These are phyloP conservation scores for Amesomyces nigricolor DNA, from an alignment of 2,329 filamentous ascomycete species.

Conservation along the genomic window DNA sequence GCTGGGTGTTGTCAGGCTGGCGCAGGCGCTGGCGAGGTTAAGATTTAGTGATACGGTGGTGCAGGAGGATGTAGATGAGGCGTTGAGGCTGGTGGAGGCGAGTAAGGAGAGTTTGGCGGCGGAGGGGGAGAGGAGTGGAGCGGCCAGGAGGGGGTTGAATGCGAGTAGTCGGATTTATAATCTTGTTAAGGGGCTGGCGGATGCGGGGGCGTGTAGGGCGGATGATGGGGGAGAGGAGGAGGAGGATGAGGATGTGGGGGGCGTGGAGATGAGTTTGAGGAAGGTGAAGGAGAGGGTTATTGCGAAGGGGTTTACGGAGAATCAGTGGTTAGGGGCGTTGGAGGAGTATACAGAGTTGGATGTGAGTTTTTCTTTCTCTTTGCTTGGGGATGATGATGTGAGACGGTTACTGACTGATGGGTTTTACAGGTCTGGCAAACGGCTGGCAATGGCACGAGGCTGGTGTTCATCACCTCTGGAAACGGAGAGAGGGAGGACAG, in stretches of 20 bases:
- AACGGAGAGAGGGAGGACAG: constrained; percentile 43
- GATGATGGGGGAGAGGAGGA: constrained; percentile 55
- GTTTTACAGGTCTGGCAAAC: constrained; percentile 70
- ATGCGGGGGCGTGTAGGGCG: constrained; percentile 77
- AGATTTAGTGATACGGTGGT: constrained; percentile 81
- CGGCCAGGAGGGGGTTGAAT: constrained; percentile 59
- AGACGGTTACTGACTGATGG: neutral
- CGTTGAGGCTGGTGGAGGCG: constrained; percentile 82
- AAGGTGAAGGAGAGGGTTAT: constrained; percentile 87
- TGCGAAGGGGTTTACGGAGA: constrained; percentile 92
- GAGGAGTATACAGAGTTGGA: constrained; percentile 85
- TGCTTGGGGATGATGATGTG: neutral
- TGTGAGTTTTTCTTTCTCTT: constrained; percentile 58
- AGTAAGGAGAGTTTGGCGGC: constrained; percentile 86
- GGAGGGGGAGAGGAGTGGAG: constrained; percentile 49
- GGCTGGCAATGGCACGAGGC: constrained; percentile 60
- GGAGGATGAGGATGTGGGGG: constrained; percentile 39
- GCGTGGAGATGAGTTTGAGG: constrained; percentile 73
- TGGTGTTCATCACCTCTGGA: constrained; percentile 62
- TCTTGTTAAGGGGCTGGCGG: constrained; percentile 81
- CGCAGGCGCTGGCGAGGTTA: constrained; percentile 86
- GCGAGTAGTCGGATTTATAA: constrained; percentile 91
- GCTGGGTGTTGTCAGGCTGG: constrained; percentile 84
- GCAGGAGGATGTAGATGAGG: constrained; percentile 92
- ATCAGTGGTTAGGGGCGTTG: constrained; percentile 81